phyloP scores from a whole-genome alignment of 202 grass and related monocot genomes.

The Miscanthus sacchariflorus region DNA sequence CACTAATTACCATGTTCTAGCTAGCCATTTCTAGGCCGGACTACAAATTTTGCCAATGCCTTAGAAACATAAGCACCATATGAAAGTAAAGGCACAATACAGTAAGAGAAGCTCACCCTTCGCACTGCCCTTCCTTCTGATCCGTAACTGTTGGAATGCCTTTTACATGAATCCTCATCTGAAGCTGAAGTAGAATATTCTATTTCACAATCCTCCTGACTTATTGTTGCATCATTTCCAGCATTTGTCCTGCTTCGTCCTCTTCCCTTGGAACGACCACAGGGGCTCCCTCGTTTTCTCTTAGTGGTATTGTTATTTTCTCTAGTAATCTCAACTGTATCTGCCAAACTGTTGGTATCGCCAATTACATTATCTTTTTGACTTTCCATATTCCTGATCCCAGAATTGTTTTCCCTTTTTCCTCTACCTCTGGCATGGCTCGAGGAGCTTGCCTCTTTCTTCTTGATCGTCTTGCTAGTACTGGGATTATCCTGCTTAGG shows the following conservation, averaged over 20 bases:
- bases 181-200: constrained; percentile 42
- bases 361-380: constrained; percentile 21
- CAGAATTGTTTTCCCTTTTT: constrained; percentile 46
- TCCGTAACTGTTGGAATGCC: constrained; percentile 27
- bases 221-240: constrained; percentile 28
- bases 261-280: constrained; percentile 45
- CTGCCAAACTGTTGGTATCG: constrained; percentile 31
- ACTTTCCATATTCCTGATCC: constrained; percentile 20
- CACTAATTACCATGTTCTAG: neutral
- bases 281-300: constrained; percentile 22
- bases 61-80: constrained; percentile 34
- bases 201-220: constrained; percentile 34
- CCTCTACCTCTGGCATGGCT: constrained; percentile 47
- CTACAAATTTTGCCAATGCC: neutral
- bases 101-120: constrained; percentile 59
- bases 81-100: constrained; percentile 22
- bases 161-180: constrained; percentile 48
- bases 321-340: constrained; percentile 35
- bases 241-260: constrained; percentile 44
- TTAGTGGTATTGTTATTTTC: constrained; percentile 25
- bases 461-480: constrained; percentile 47
- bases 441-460: constrained; percentile 53
- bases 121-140: constrained; percentile 48
- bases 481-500: constrained; percentile 58
- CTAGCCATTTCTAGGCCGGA: constrained; percentile 9